These are phyloP conservation scores for Xylaria sp. DNA, from an alignment of 2,329 filamentous ascomycete species.

Conservation along the genomic window DNA sequence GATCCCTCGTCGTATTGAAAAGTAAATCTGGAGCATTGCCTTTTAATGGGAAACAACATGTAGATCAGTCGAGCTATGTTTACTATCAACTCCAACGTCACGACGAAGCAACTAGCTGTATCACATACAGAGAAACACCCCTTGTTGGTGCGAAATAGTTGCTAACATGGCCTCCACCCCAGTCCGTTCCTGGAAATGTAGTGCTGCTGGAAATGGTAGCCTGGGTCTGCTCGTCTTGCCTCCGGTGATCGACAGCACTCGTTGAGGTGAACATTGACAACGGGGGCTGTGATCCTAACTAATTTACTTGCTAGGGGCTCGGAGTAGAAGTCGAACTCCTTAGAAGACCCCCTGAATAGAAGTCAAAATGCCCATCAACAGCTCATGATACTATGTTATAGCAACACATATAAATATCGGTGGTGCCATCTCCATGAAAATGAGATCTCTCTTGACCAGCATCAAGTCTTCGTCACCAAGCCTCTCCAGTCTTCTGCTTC, in stretches of 20 bases:
- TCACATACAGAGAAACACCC: neutral
- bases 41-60: neutral
- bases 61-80: constrained; percentile 7
- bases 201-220: neutral
- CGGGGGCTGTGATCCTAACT: neutral
- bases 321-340: neutral
- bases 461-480: neutral
- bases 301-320: neutral
- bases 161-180: neutral
- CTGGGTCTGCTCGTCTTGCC: neutral
- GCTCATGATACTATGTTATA: neutral
- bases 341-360: neutral
- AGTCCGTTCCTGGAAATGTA: neutral
- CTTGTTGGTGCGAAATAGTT: neutral
- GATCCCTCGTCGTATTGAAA: neutral
- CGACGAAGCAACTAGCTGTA: neutral
- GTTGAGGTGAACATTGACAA: neutral
- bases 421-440: neutral
- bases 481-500: neutral
- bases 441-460: neutral
- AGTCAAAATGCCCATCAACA: neutral
- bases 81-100: neutral
- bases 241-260: neutral
- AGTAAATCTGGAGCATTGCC: neutral
- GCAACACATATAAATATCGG: neutral